These are phyloP conservation scores for Hymenotorrendiella dingleyae DNA, from an alignment of 2,329 filamentous ascomycete species.

Conservation along the genomic window DNA sequence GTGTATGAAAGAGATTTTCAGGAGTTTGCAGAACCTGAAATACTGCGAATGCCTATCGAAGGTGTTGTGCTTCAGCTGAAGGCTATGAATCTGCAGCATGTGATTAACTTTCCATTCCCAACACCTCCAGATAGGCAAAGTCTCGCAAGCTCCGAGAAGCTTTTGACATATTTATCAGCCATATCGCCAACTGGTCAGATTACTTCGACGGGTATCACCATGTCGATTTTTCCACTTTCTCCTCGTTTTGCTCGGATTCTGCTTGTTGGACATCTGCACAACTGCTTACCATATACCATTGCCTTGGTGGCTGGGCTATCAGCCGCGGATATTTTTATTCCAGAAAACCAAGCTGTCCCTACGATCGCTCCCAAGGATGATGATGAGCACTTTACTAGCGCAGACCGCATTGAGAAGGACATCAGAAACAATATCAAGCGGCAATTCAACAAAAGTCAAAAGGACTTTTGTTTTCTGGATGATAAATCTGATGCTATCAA, in stretches of 20 bases:
- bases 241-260: conserved; percentile 89
- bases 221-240: conserved; percentile 84
- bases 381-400: conserved; percentile 52
- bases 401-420: conserved; percentile 67
- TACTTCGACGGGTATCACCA: conserved; percentile 73
- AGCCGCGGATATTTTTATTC: conserved; percentile 80
- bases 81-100: conserved; percentile 83
- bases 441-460: conserved; percentile 64
- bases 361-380: conserved; percentile 43
- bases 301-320: conserved; percentile 84
- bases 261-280: conserved; percentile 76
- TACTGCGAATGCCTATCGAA: conserved; percentile 87
- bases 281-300: conserved; percentile 78
- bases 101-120: conserved; percentile 93
- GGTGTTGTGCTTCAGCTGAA: conserved; percentile 90
- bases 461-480: conserved; percentile 74
- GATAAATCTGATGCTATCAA: conserved; percentile 85
- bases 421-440: conserved; percentile 57
- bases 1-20: conserved; percentile 87
- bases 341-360: conserved; percentile 70
- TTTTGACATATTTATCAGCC: conserved; percentile 80
- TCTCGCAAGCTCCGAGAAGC: conserved; percentile 76
- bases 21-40: conserved; percentile 81
- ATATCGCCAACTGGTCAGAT: conserved; percentile 67
- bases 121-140: conserved; percentile 76